phyloP scores from a whole-genome alignment of 1,284 basidiomycete genomes.

The Puccinia brachypodii region DNA sequence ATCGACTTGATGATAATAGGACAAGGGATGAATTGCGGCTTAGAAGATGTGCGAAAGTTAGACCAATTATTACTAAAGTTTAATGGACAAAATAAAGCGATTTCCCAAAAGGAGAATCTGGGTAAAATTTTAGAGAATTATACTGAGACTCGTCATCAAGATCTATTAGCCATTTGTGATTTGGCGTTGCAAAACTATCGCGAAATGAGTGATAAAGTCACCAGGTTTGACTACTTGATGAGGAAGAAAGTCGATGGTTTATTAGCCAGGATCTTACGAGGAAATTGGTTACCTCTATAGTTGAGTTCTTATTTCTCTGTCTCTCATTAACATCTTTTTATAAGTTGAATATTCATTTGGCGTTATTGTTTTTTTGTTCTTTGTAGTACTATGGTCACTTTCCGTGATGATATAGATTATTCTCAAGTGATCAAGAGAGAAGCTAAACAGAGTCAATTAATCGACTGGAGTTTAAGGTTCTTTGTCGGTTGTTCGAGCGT shows the following conservation, averaged over 20 bases:
- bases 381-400: slow-evolving; percentile 47
- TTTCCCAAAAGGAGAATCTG: slow-evolving; percentile 59
- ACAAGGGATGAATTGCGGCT: slow-evolving; percentile 94
- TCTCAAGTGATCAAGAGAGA: slow-evolving; percentile 35
- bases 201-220: slow-evolving; percentile 57
- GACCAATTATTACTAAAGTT: slow-evolving; percentile 71
- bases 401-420: slow-evolving; percentile 44
- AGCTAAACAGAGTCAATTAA: slow-evolving; percentile 30
- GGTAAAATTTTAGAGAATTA: slow-evolving; percentile 72
- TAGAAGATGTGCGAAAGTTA: slow-evolving; percentile 93
- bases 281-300: slow-evolving; percentile 46
- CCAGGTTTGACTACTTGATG: slow-evolving; percentile 35
- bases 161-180: slow-evolving; percentile 83
- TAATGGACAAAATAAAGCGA: slow-evolving; percentile 59
- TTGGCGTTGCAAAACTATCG: slow-evolving; percentile 95
- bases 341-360: slow-evolving; percentile 61
- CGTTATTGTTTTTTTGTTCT: slow-evolving; percentile 73
- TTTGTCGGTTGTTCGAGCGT: slow-evolving; percentile 12
- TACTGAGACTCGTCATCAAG: slow-evolving; percentile 75
- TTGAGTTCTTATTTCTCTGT: neutral
- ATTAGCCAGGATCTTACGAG: slow-evolving; percentile 43
- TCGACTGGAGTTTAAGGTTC: slow-evolving; percentile 35
- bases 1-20: slow-evolving; percentile 55
- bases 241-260: slow-evolving; percentile 33
- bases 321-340: slow-evolving; percentile 62